These are phyloP conservation scores for Ogataea haglerorum DNA, from an alignment of 805 yeast genomes.

Conservation along the genomic window DNA sequence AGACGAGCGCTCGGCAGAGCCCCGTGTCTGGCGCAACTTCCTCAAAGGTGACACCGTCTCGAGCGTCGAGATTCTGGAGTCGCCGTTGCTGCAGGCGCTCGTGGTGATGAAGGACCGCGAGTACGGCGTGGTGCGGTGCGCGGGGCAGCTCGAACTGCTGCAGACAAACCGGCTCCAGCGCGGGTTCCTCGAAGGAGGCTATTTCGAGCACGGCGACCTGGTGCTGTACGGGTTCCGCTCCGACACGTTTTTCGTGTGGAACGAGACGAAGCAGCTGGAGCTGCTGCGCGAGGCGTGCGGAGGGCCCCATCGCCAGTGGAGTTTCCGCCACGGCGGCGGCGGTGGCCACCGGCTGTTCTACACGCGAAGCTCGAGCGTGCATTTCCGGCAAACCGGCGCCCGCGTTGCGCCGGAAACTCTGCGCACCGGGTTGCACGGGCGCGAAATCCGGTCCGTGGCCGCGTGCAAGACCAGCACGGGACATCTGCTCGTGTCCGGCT, in stretches of 20 bases:
- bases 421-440: constrained; percentile 77
- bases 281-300: constrained; percentile 74
- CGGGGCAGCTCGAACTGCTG: constrained; percentile 7
- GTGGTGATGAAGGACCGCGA: constrained; percentile 67
- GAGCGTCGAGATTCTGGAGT: constrained; percentile 41
- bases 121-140: constrained; percentile 40
- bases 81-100: constrained; percentile 27
- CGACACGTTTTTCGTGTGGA: constrained; percentile 73
- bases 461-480: constrained; percentile 36
- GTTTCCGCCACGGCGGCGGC: constrained; percentile 31
- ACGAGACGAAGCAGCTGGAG: constrained; percentile 74
- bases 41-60: constrained; percentile 70
- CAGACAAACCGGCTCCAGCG: constrained; percentile 59
- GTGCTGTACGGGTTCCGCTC: constrained; percentile 81
- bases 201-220: constrained; percentile 43
- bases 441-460: constrained; percentile 79
- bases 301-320: constrained; percentile 89
- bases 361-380: constrained; percentile 53
- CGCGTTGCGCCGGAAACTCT: constrained; percentile 30
- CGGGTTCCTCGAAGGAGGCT: constrained; percentile 81
- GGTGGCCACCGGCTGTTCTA: constrained; percentile 46
- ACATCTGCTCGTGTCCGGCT: constrained; percentile 63
- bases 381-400: constrained; percentile 34
- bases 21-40: constrained; percentile 42
- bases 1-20: constrained; percentile 4